A percentile compares a stretch with the other conserved stretches of the same genome.
phyloP scores from a whole-genome alignment of 768 basidiomycete species.

The Termitomyces titanicus region DNA sequence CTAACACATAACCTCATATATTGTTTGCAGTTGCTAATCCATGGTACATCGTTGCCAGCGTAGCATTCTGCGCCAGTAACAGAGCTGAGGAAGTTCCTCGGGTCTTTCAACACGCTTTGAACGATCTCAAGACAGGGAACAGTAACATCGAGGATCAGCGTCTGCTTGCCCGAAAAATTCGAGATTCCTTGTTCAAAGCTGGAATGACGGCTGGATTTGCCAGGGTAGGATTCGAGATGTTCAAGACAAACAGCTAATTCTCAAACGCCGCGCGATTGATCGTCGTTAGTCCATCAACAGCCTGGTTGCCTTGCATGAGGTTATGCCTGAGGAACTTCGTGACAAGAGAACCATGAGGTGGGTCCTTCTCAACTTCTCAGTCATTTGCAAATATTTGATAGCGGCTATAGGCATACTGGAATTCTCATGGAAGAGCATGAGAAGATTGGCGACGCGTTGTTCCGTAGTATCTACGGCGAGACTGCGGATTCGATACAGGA shows the following conservation, averaged over 20 bases:
- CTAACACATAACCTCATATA: no score
- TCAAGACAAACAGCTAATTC: no score
- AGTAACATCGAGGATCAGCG: slow-evolving; percentile 31
- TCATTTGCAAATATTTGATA: no score
- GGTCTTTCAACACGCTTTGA: slow-evolving; percentile 47
- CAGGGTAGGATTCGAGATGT: slow-evolving; percentile 33
- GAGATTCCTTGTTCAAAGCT: slow-evolving; percentile 60
- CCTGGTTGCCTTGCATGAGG: slow-evolving; percentile 45
- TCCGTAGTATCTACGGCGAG: slow-evolving; percentile 62
- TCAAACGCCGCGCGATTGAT: neutral
- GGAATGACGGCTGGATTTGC: slow-evolving; percentile 58
- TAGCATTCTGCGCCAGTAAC: slow-evolving; percentile 57
- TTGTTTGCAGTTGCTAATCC: slow-evolving; percentile 30
- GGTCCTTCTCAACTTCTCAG: neutral
- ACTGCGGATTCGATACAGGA: slow-evolving; percentile 44
- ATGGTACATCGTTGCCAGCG: slow-evolving; percentile 58
- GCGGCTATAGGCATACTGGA: no score
- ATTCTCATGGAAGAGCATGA: slow-evolving; percentile 34
- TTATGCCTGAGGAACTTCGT: slow-evolving; percentile 48
- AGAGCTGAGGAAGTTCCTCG: slow-evolving; percentile 52
- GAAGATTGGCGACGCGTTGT: slow-evolving; percentile 37
- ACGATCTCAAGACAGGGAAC: slow-evolving; percentile 33
- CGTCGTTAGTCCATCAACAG: slow-evolving; percentile 54
- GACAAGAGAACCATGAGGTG: slow-evolving; percentile 45
- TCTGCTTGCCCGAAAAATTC: slow-evolving; percentile 46